A percentile compares a stretch with the other conserved stretches of the same genome.
Conservation (phyloP, 164 flowering plant species). For the Annona squamosa region DNA sequence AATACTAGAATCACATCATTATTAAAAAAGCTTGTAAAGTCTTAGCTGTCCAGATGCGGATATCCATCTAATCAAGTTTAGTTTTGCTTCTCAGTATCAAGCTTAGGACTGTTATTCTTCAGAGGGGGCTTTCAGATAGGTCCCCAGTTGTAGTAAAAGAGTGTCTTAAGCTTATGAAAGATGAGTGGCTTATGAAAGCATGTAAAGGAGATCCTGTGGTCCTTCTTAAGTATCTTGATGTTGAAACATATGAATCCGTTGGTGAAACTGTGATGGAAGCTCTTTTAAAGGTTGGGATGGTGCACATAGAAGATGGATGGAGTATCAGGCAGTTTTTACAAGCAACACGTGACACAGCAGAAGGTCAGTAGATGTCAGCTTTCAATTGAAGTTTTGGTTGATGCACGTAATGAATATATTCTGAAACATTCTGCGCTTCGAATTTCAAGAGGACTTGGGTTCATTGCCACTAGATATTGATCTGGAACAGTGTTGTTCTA, state of each 20-base stretch:
- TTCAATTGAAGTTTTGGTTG: background rate
- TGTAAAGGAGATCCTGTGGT: conserved; percentile 69
- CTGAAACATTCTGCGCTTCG: background rate
- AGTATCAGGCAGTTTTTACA: conserved; percentile 41
- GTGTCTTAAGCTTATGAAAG: conserved; percentile 75
- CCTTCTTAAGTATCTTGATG: conserved; percentile 92
- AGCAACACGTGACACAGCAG: conserved; percentile 21
- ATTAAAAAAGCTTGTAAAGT: background rate
- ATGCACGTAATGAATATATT: background rate
- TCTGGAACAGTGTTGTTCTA: background rate
- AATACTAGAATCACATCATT: background rate
- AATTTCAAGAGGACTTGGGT: background rate
- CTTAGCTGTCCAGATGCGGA: background rate
- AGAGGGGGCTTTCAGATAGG: conserved; percentile 93
- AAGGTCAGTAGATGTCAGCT: conserved; percentile 39
- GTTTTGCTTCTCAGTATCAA: conserved; percentile 58
- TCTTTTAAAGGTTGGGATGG: conserved; percentile 53
- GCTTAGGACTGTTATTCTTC: conserved; percentile 67
- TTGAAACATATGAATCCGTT: conserved; percentile 89
- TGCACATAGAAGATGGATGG: conserved; percentile 41
- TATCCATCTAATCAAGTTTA: conserved; percentile 1
- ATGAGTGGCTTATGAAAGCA: conserved; percentile 76
- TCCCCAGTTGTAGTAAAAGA: conserved; percentile 62
- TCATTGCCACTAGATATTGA: background rate
- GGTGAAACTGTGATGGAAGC: conserved; percentile 76